These are phyloP conservation scores for Handroanthus guayacan DNA, from an alignment of 257 asterid species.

Conservation along the genomic window DNA sequence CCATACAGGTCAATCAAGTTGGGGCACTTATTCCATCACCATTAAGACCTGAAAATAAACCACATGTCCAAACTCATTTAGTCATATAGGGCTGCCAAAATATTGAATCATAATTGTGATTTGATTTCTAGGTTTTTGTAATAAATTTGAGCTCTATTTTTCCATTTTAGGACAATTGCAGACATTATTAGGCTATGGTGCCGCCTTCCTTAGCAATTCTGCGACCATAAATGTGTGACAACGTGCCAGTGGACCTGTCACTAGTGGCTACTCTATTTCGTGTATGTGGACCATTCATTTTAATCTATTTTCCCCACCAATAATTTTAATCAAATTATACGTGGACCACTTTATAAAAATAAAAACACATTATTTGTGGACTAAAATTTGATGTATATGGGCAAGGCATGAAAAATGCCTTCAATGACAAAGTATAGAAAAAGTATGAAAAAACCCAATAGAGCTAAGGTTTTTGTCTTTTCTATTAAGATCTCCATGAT, in stretches of 20 bases:
- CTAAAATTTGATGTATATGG: neutral
- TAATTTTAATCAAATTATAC: neutral
- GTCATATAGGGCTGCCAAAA: neutral
- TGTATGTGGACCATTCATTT: conserved; percentile 23
- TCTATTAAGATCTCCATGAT: no score
- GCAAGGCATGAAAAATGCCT: no score
- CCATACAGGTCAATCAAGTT: no score
- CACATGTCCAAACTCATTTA: neutral
- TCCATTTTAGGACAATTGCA: neutral
- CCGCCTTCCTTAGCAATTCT: conserved; percentile 19
- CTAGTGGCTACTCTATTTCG: neutral
- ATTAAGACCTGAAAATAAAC: neutral
- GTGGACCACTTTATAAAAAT: neutral
- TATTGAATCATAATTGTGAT: neutral
- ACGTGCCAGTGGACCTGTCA: neutral
- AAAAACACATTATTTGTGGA: neutral
- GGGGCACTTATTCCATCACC: neutral
- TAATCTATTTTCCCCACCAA: conserved; percentile 17
- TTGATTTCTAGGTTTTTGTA: conserved; percentile 8
- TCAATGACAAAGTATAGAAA: no score
- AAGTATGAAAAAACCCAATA: no score
- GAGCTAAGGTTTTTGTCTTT: no score
- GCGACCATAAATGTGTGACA: conserved; percentile 13
- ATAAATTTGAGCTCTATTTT: neutral
- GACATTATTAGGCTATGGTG: neutral